Evolutionary conservation across 441 rosid species (phyloP).

Genomic region (Populus hybrid): DNA sequence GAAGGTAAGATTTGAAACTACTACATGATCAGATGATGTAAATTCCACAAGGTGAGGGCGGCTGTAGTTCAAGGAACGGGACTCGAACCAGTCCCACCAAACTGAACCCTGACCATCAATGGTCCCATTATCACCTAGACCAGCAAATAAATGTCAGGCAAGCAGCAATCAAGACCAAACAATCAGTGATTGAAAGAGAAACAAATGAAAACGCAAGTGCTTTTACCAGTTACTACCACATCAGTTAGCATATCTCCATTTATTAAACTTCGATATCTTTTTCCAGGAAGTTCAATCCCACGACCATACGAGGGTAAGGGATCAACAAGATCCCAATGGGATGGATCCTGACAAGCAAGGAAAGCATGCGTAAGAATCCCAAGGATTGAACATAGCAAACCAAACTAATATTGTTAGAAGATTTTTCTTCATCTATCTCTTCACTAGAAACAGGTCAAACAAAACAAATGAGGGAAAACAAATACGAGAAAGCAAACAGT

Average conservation of each 20-base stretch:
- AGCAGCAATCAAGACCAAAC: background rate
- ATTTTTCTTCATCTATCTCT: background rate
- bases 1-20: too few relatives aligned
- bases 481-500: background rate
- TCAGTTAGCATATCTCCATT: constrained; percentile 69
- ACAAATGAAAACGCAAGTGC: background rate
- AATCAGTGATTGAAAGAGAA: background rate
- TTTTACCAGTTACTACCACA: constrained; percentile 79
- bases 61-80: constrained; percentile 65
- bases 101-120: constrained; percentile 86
- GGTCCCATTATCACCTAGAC: constrained; percentile 81
- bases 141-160: constrained; percentile 2
- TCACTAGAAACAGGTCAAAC: background rate
- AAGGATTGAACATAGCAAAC: background rate
- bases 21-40: constrained; percentile 46
- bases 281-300: constrained; percentile 74
- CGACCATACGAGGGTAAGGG: constrained; percentile 90
- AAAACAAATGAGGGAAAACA: background rate
- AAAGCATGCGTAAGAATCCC: constrained; percentile 8
- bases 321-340: constrained; percentile 72
- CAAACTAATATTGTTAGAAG: background rate
- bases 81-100: constrained; percentile 83
- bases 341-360: constrained; percentile 50
- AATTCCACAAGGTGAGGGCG: constrained; percentile 91
- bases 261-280: constrained; percentile 72